Conservation (phyloP, 768 basidiomycete genomes). For the Amanita polypyramis region DNA sequence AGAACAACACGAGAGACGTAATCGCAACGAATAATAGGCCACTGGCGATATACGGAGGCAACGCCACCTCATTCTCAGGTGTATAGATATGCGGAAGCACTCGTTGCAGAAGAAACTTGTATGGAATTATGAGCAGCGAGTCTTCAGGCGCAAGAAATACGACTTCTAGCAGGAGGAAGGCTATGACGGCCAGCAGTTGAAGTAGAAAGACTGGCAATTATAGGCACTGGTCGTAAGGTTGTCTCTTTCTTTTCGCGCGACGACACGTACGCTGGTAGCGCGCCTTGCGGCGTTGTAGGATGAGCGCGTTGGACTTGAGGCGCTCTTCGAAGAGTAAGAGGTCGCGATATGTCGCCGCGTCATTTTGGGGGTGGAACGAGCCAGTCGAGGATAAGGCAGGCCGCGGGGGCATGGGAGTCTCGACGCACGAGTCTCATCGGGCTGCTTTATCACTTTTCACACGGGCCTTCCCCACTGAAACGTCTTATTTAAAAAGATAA, state of each 20-base stretch:
- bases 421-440: background rate
- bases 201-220: slow-evolving; percentile 56
- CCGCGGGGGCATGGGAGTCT: slow-evolving; percentile 21
- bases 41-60: slow-evolving; percentile 68
- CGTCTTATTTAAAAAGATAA: background rate
- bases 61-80: slow-evolving; percentile 27
- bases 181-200: slow-evolving; percentile 56
- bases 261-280: slow-evolving; percentile 68
- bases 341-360: slow-evolving; percentile 76
- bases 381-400: slow-evolving; percentile 26
- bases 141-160: slow-evolving; percentile 56
- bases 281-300: slow-evolving; percentile 65
- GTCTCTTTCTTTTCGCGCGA: slow-evolving; percentile 4
- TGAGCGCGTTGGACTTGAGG: slow-evolving; percentile 88
- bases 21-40: slow-evolving; percentile 81
- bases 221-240: slow-evolving; percentile 8
- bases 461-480: background rate
- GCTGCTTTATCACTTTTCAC: background rate
- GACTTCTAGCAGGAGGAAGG: slow-evolving; percentile 58
- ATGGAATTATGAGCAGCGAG: slow-evolving; percentile 57
- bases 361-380: slow-evolving; percentile 47
- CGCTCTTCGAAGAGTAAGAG: slow-evolving; percentile 90
- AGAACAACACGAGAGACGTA: slow-evolving; percentile 88
- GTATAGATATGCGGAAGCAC: slow-evolving; percentile 43
- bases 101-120: slow-evolving; percentile 36